Conservation (phyloP, 2,329 filamentous ascomycete species). For the Conoideocrella luteorostrata region DNA sequence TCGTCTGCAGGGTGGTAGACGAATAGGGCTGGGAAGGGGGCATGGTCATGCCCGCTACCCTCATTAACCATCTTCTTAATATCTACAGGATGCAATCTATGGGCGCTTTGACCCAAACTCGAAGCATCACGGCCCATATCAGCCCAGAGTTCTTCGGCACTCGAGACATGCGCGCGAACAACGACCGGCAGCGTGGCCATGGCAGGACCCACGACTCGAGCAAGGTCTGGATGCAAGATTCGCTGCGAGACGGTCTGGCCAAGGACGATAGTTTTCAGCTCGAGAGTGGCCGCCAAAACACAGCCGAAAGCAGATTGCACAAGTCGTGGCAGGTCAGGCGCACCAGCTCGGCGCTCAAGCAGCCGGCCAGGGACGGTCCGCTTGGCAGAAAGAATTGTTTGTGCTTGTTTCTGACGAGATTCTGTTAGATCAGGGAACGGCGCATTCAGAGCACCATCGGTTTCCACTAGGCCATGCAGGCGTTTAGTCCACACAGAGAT, state of each 20-base stretch:
- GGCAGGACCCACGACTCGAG: constrained; percentile 17
- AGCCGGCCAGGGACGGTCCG: neutral
- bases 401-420: constrained; percentile 15
- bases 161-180: constrained; percentile 11
- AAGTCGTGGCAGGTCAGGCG: constrained; percentile 5
- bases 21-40: constrained; percentile 18
- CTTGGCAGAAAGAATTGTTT: constrained; percentile 4
- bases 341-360: neutral
- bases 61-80: constrained; percentile 17
- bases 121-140: constrained; percentile 1
- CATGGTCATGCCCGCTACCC: constrained; percentile 11
- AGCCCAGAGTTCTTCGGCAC: constrained; percentile 10
- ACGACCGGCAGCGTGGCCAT: constrained; percentile 17
- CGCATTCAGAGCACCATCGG: constrained; percentile 14
- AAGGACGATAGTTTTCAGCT: constrained; percentile 16
- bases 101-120: constrained; percentile 6
- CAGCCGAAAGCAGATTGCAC: constrained; percentile 19
- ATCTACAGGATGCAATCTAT: constrained; percentile 16
- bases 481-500: constrained; percentile 12
- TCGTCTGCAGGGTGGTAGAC: constrained; percentile 16
- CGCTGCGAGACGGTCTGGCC: constrained; percentile 18
- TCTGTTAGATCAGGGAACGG: constrained; percentile 18
- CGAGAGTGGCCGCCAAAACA: constrained; percentile 15
- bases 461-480: constrained; percentile 9
- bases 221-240: constrained; percentile 17